Base-by-base conservation (phyloP, 2,329 filamentous ascomycete species). In the Didymella sp. region DNA sequence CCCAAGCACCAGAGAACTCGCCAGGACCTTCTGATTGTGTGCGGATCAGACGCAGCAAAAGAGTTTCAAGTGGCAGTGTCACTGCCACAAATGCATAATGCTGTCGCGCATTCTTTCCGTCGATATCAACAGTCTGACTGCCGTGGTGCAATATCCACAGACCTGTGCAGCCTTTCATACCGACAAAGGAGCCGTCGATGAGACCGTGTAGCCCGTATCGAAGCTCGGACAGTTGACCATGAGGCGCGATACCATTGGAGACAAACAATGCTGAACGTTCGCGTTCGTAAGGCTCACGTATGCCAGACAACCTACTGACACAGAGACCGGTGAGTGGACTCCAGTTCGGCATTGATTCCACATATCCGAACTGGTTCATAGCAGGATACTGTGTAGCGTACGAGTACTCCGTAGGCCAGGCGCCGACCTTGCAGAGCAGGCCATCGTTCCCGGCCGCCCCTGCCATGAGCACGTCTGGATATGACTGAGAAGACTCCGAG, bases 381-480 rank as follows among this genome's bases (percentile, higher is more conserved):
- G 56, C 62, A 24, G 82, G 74, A 58, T 84, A 77, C 62, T 86
- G 83, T 49, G 87, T 82, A 56, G 82, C 75, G 42, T 86, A 77
- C 79, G 87, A 64, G 31, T 73, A 66, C 61, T 73, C 58, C 25
- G 59, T 55, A n/a, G 64, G 67, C 67, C 73, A 75, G 9, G 68
- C 61, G 64, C 82, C 78, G 74, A 90, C 87, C 75, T 87, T 86
- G 79, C 89, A 94, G 6, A 95, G 82, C 0, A 88, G 87, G 6
- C 93, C 93, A 58, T 88, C 85, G 8, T 92, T 90, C 50, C 88
- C 89, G 62, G 90, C 88, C 0, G 94, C 92, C 4, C 89, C 90
- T 44, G 89, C 86, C 31, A 96, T 84, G 43, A 96, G 79, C n/a
- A 96, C 83, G 72, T 96, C 93, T 2, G 87, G 87, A 56, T 85